A percentile compares a stretch with the other conserved stretches of the same genome.
These are phyloP conservation scores for Aspergillus texensis DNA, from an alignment of 2,329 filamentous ascomycete genomes.

Conservation along the genomic window DNA sequence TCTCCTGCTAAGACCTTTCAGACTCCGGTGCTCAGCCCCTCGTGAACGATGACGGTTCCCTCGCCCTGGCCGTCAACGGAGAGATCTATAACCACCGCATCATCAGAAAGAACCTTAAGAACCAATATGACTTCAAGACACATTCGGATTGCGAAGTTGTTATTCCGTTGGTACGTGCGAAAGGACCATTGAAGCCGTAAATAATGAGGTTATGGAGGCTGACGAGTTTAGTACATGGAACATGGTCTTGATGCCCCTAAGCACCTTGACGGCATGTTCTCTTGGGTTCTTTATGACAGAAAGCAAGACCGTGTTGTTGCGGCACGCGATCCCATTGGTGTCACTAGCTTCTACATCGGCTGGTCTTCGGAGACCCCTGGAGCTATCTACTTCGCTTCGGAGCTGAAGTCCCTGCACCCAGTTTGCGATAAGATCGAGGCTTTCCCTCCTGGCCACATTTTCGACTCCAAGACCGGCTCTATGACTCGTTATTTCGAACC, in stretches of 20 bases:
- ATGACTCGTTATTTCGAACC: conserved; percentile 89
- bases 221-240: conserved; percentile 73
- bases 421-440: conserved; percentile 94
- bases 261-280: conserved; percentile 98
- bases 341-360: conserved; percentile 97
- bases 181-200: background rate
- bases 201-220: conserved; percentile 15
- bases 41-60: conserved; percentile 83
- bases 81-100: conserved; percentile 99
- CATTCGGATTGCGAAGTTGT: conserved; percentile 99
- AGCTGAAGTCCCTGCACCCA: conserved; percentile 88
- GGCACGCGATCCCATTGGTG: conserved; percentile 92
- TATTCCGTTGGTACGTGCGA: conserved; percentile 78
- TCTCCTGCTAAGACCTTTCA: conserved; percentile 40
- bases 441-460: conserved; percentile 94
- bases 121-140: conserved; percentile 94
- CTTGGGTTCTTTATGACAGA: conserved; percentile 97
- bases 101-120: conserved; percentile 82
- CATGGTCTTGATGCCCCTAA: conserved; percentile 90
- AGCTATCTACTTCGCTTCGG: conserved; percentile 92
- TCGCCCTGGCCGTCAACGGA: conserved; percentile 95
- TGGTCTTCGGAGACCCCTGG: conserved; percentile 80
- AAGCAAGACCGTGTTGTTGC: conserved; percentile 88
- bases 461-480: conserved; percentile 87
- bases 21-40: conserved; percentile 95